Base-by-base conservation (phyloP, 108 stramenopile genomes). In the Skeletonema costatum region DNA sequence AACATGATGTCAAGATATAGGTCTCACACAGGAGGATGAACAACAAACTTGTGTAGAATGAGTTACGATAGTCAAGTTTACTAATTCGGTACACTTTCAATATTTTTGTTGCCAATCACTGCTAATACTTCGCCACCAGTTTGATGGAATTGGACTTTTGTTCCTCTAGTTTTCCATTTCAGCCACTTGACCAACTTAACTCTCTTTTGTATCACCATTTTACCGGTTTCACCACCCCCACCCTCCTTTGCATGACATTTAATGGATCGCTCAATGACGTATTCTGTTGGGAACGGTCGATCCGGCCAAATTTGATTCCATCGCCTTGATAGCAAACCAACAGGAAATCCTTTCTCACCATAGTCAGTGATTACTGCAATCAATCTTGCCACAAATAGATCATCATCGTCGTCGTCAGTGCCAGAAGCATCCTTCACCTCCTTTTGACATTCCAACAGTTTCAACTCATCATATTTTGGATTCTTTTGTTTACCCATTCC, bases 251-350 rank as follows among this genome's bases (percentile, higher is more conserved):
- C 21, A 36, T 36, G 32, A 5, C 61, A 76, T 0, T 62, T 72
- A 8, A 73, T 70, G 13, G 63, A 59, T 17, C 73, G 75, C 44
- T 80, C 68, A 19, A 76, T 80, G 38, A 84, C 21, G 60, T 80
- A 84, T 14, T 84, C 78, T 7, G 74, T 70, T 59, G 93, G 93
- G 70, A 92, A 92, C n/a, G 89, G 89, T 16, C 70, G 61, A 65
- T 90, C 78, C 9, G 94, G 94, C 94, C 94, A 95, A n/a, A 95
- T 86, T 72, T 95, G 92, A 35, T 89, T 86, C 94, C 94, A 95
- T 75, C 89, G 83, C 44, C 87, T 76, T 60, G 81, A 76, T 29
- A 95, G 71, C 48, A 90, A 80, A 33, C 81, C 76, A 5, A 92
- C 64, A 66, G 90, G 85, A 51, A 95, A 74, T 1, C 94, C 94